Conservation (phyloP, 2,329 filamentous ascomycete genomes). For the Blastomyces gilchristii region DNA sequence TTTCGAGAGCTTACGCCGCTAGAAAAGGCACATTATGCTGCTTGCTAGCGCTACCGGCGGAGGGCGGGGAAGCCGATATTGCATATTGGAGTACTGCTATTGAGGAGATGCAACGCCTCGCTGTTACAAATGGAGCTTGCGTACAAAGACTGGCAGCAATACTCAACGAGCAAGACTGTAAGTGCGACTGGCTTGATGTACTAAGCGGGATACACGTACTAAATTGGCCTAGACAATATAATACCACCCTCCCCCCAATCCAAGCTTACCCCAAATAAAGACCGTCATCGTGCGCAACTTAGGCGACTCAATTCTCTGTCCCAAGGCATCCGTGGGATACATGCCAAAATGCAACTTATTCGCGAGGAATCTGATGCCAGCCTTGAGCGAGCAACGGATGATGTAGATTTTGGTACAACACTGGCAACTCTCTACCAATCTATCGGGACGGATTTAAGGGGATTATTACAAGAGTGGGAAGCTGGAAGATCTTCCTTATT, state of each 20-base stretch:
- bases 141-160: conserved; percentile 58
- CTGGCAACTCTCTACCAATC: conserved; percentile 89
- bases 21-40: conserved; percentile 81
- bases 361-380: conserved; percentile 78
- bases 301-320: conserved; percentile 81
- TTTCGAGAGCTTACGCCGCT: conserved; percentile 67
- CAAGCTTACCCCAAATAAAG: conserved; percentile 47
- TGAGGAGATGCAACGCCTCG: conserved; percentile 60
- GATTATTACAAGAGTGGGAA: conserved; percentile 76
- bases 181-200: conserved; percentile 26
- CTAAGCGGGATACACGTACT: conserved; percentile 15
- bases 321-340: conserved; percentile 78
- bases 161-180: conserved; percentile 69
- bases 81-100: conserved; percentile 67
- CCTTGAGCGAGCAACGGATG: conserved; percentile 59
- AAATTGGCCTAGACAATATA: conserved; percentile 28
- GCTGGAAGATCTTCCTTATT: conserved; percentile 74
- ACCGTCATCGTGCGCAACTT: conserved; percentile 76
- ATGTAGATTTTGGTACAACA: conserved; percentile 62
- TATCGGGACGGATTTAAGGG: conserved; percentile 76
- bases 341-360: conserved; percentile 87
- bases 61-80: conserved; percentile 66
- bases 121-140: conserved; percentile 50
- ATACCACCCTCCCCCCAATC: conserved; percentile 38
- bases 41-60: conserved; percentile 76